phyloP scores from a whole-genome alignment of 208 protist genomes.

The Trichomonas vaginalis region DNA sequence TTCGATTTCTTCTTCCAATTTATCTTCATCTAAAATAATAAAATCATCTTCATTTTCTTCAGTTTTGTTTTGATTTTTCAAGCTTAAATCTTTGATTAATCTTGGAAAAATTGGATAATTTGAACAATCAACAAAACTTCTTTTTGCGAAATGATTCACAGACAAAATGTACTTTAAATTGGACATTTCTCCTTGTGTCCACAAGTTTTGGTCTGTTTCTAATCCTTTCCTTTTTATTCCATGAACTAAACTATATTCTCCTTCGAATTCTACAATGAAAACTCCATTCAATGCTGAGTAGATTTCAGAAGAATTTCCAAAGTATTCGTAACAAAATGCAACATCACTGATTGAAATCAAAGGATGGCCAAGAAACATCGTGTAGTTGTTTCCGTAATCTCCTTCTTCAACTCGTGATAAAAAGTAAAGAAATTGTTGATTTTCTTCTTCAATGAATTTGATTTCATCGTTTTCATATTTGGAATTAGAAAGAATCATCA shows the following conservation, averaged over 20 bases:
- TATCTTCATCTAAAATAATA: too few species aligned
- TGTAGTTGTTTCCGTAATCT: background rate
- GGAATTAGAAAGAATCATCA: background rate
- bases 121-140: background rate
- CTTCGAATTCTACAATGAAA: background rate
- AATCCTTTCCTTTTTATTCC: background rate
- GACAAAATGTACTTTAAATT: background rate
- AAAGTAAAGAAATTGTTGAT: background rate
- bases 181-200: background rate
- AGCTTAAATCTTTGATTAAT: background rate
- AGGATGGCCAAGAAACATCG: background rate
- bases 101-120: background rate
- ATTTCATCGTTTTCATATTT: background rate
- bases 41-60: too few species aligned
- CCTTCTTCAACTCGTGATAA: background rate
- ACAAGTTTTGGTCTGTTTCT: background rate
- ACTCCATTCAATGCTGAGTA: background rate
- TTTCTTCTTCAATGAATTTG: background rate
- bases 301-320: background rate
- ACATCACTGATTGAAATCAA: background rate
- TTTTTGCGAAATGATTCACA: background rate
- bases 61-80: background rate
- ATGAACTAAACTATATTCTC: background rate
- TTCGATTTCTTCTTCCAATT: too few species aligned
- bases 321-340: background rate